Evolutionary conservation across 2,329 filamentous ascomycete genomes (phyloP).

Genomic region (Allantophomopsis lycopodina): DNA sequence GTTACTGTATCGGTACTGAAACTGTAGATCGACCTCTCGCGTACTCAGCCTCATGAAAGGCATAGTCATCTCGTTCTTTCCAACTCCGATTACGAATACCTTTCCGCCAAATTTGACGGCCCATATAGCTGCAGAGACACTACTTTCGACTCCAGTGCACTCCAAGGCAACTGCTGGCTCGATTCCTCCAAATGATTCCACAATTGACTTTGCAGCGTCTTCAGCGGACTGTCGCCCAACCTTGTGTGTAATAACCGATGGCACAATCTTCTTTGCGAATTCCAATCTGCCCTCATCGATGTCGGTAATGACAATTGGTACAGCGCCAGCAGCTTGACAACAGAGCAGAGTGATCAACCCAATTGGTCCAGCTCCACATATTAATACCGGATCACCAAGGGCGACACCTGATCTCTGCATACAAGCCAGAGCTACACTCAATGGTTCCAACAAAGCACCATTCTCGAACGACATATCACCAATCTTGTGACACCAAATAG

Average conservation of each 20-base stretch:
- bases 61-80: conserved; percentile 88
- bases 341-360: conserved; percentile 82
- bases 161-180: conserved; percentile 77
- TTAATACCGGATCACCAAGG: conserved; percentile 74
- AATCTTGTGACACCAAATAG: conserved; percentile 93
- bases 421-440: conserved; percentile 78
- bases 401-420: conserved; percentile 70
- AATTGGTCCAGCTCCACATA: conserved; percentile 90
- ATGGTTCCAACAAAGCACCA: conserved; percentile 79
- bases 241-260: conserved; percentile 68
- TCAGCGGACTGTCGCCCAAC: conserved; percentile 55
- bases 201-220: conserved; percentile 55
- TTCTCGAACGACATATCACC: conserved; percentile 85
- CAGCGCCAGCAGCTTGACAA: conserved; percentile 73
- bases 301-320: conserved; percentile 86
- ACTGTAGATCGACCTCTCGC: conserved; percentile 85
- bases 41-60: conserved; percentile 91
- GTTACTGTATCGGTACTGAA: conserved; percentile 94
- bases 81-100: conserved; percentile 92
- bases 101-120: conserved; percentile 89
- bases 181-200: conserved; percentile 58
- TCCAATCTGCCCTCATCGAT: conserved; percentile 75
- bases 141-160: conserved; percentile 90
- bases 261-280: conserved; percentile 76
- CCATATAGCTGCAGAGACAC: conserved; percentile 76